Evolutionary conservation across 1,139 yeast species (phyloP).

Genomic region (Magnusiomyces sp.): DNA sequence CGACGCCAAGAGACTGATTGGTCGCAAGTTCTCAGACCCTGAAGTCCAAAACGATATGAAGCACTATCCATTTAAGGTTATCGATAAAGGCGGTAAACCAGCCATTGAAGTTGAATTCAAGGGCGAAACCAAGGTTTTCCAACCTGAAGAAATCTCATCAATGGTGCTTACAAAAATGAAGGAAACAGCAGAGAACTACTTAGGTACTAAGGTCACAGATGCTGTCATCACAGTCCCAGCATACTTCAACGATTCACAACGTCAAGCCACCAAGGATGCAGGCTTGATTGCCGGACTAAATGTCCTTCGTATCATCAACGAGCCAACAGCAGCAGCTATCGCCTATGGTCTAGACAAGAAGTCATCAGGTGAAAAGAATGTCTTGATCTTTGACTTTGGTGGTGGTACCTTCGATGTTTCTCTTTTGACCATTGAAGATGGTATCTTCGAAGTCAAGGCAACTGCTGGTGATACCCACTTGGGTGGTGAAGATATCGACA

Average conservation of each 20-base stretch:
- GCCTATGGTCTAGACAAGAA: conserved; percentile 96
- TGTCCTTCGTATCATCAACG: conserved; percentile 90
- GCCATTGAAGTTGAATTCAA: conserved; percentile 84
- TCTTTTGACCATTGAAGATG: conserved; percentile 92
- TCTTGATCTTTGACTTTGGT: conserved; percentile 89
- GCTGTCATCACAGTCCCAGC: conserved; percentile 94
- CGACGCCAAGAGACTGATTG: conserved; percentile 95
- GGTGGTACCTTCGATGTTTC: conserved; percentile 99
- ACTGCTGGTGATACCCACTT: conserved; percentile 99
- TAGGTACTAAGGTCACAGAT: conserved; percentile 75
- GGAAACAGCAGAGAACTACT: conserved; percentile 88
- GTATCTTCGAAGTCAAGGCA: conserved; percentile 98
- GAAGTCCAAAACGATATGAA: conserved; percentile 88
- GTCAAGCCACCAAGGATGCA: conserved; percentile 39
- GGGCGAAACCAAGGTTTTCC: conserved; percentile 86
- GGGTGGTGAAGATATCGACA: conserved; percentile 99
- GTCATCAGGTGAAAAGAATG: conserved; percentile 77
- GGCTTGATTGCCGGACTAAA: conserved; percentile 94
- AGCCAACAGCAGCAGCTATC: conserved; percentile 96
- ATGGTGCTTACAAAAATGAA: conserved; percentile 93
- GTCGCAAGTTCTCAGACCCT: conserved; percentile 81
- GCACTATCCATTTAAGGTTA: conserved; percentile 93
- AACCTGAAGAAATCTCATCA: conserved; percentile 92
- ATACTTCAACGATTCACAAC: conserved; percentile 25
- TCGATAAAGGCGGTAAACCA: conserved; percentile 81